Evolutionary conservation across 139 green algal species (phyloP).

Genomic region (Tetratostichococcus sp.): DNA sequence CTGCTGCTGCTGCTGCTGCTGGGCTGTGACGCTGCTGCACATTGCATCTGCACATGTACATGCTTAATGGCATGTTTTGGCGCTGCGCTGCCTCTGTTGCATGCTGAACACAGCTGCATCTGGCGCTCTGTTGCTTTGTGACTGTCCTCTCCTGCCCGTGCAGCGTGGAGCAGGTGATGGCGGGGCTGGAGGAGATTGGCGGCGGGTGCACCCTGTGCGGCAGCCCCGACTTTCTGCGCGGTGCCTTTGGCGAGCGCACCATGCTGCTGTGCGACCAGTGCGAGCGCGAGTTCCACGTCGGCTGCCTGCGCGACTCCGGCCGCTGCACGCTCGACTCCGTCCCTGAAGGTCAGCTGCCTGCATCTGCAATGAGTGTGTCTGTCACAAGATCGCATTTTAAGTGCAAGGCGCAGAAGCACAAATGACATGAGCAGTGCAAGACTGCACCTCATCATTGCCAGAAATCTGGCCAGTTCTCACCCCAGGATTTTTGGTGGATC

Average conservation of each 20-base stretch:
- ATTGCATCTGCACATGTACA: too few species aligned
- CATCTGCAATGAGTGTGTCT: too few species aligned
- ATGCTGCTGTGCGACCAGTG: slow-evolving; percentile 95
- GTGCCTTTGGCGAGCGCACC: slow-evolving; percentile 76
- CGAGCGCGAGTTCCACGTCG: slow-evolving; percentile 93
- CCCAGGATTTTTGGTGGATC: too few species aligned
- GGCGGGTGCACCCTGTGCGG: slow-evolving; percentile 83
- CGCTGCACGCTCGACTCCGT: slow-evolving; percentile 44
- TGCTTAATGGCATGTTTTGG: too few species aligned
- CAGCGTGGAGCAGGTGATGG: slow-evolving; percentile 21
- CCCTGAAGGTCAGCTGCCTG: slow-evolving; percentile 41
- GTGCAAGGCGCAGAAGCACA: too few species aligned
- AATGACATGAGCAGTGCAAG: too few species aligned
- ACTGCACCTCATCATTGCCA: too few species aligned
- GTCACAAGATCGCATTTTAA: too few species aligned
- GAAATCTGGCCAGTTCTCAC: too few species aligned
- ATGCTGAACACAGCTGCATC: too few species aligned
- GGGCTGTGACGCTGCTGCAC: too few species aligned
- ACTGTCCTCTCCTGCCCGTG: neutral
- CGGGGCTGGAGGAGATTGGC: slow-evolving; percentile 35
- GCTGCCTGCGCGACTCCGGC: slow-evolving; percentile 50
- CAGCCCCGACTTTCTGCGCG: slow-evolving; percentile 58
- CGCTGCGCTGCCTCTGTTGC: too few species aligned
- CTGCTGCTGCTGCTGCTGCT: neutral
- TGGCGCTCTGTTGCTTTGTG: neutral